A percentile compares a stretch with the other conserved stretches of the same genome.
Conservation (phyloP, 169 alveolate genomes). For the Eimeria praecox region DNA sequence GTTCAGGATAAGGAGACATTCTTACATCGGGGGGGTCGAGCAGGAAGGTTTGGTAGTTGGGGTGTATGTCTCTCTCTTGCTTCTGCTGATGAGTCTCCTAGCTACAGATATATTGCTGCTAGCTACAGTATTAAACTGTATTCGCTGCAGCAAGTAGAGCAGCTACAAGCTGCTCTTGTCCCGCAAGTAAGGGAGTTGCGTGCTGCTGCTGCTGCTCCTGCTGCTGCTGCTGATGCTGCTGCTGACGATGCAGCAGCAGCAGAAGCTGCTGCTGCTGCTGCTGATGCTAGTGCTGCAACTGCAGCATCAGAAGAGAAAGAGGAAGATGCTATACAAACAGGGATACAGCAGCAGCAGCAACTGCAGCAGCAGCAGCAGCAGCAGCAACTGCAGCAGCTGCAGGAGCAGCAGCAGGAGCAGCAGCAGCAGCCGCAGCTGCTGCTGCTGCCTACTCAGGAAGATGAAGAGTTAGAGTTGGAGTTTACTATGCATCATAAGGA, state of each 20-base stretch:
- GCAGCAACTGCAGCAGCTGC: conserved; percentile 29
- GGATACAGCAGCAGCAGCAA: not conserved
- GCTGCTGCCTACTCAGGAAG: conserved; percentile 12
- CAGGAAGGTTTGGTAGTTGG: conserved; percentile 88
- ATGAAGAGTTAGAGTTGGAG: conserved; percentile 5
- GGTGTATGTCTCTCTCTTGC: conserved; percentile 87
- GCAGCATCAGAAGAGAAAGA: not conserved
- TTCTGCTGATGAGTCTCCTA: conserved; percentile 55
- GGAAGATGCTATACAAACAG: not conserved
- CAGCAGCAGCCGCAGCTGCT: not conserved
- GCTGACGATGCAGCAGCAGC: not conserved
- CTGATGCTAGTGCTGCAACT: not conserved
- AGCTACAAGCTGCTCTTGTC: not conserved
- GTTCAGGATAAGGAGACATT: conserved; percentile 83
- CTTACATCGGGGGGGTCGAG: conserved; percentile 90
- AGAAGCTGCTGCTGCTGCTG: no score
- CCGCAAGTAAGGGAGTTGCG: not conserved
- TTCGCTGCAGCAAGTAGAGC: not conserved
- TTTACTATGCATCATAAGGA: not conserved
- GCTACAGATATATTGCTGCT: conserved; percentile 41
- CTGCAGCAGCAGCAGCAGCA: conserved; percentile 50
- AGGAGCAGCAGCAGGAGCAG: conserved; percentile 45
- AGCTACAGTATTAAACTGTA: conserved; percentile 26
- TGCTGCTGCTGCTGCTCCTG: conserved; percentile 50
- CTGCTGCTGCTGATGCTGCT: conserved; percentile 6